Percentiles rank a stretch among this genome's conserved stretches.
These are phyloP conservation scores for Graphiopsis chlorocephala DNA, from an alignment of 2,329 filamentous ascomycete genomes.

Conservation along the genomic window DNA sequence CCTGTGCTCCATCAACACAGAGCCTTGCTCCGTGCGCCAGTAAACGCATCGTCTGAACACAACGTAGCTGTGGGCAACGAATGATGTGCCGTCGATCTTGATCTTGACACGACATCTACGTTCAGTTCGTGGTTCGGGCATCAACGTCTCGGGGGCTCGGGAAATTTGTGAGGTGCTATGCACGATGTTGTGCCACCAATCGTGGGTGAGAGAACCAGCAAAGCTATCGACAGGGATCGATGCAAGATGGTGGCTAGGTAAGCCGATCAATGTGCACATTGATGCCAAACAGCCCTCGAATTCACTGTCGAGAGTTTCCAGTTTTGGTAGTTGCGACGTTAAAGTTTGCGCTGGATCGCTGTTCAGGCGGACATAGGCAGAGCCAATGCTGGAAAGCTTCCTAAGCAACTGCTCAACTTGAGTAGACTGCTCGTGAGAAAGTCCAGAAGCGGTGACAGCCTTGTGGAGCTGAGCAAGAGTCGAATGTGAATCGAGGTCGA, in stretches of 20 bases:
- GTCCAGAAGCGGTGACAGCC: conserved; percentile 11
- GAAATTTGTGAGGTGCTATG: conserved; percentile 14
- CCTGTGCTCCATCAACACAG: conserved; percentile 14
- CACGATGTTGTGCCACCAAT: conserved; percentile 12
- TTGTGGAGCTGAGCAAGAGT: conserved; percentile 6
- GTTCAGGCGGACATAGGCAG: background rate
- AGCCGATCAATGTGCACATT: conserved; percentile 2
- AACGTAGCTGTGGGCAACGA: conserved; percentile 14
- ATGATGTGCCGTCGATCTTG: conserved; percentile 11
- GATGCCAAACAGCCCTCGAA: conserved; percentile 13
- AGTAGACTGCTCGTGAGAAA: conserved; percentile 11
- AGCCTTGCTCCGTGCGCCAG: conserved; percentile 13
- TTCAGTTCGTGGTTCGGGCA: conserved; percentile 1
- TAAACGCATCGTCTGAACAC: conserved; percentile 13
- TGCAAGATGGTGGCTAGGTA: conserved; percentile 5
- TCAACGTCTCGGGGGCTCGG: background rate
- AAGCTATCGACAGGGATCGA: conserved; percentile 1
- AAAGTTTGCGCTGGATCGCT: background rate
- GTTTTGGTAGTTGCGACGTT: background rate
- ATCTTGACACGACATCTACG: conserved; percentile 13
- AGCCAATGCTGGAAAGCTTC: conserved; percentile 15
- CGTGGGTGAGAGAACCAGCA: background rate
- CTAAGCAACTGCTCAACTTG: conserved; percentile 11
- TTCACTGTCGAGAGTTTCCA: conserved; percentile 1
- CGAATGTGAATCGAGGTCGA: conserved; percentile 10